Conservation (phyloP, 352 stramenopile species). For the Phytophthora fragariaefolia region DNA sequence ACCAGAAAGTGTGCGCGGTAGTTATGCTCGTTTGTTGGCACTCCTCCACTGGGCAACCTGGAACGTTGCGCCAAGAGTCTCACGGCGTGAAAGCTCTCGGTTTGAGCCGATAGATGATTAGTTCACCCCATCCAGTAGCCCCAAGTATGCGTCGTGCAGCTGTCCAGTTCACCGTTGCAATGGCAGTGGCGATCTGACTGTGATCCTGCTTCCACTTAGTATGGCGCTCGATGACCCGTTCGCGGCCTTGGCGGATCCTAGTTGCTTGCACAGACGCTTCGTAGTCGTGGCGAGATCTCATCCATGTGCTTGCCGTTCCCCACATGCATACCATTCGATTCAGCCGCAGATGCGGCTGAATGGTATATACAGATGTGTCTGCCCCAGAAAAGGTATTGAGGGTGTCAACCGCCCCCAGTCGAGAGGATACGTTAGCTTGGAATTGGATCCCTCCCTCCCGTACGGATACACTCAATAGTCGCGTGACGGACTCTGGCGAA, state of each 20-base stretch:
- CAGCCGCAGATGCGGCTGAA: neutral
- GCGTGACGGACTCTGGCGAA: neutral
- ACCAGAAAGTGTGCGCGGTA: neutral
- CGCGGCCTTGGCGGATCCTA: neutral
- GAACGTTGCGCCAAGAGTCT: no score
- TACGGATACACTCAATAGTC: neutral
- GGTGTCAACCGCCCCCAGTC: no score
- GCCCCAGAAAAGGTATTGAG: neutral
- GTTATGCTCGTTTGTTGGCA: neutral
- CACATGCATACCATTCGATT: neutral
- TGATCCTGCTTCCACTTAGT: neutral
- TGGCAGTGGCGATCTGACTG: neutral
- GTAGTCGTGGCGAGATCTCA: neutral
- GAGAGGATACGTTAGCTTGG: neutral
- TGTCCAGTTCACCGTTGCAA: neutral
- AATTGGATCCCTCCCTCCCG: no score
- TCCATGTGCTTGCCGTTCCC: neutral
- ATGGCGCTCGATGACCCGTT: neutral
- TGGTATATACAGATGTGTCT: neutral
- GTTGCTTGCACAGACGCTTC: neutral
- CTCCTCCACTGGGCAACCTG: neutral
- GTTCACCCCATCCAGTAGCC: neutral
- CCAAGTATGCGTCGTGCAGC: neutral
- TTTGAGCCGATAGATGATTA: neutral
- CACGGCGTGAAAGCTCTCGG: neutral